Base-by-base conservation (phyloP, 1,139 yeast species). In the Kodamaea sp. region DNA sequence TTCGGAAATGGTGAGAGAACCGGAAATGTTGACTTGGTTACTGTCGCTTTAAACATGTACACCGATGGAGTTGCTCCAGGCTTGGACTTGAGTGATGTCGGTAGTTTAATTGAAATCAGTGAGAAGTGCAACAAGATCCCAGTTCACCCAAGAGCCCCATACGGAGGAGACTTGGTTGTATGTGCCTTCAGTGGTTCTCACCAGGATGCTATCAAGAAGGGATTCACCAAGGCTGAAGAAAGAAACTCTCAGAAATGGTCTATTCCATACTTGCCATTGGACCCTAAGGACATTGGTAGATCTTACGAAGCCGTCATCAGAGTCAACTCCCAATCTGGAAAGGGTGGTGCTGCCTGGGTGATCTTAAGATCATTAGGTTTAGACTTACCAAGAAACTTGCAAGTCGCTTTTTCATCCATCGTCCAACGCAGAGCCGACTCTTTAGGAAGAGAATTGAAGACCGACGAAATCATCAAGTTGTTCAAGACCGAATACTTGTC, bases 331-430 rank as follows among this genome's bases (percentile, higher is more conserved):
- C 76, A 70, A 51, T 66, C 73, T 18, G 76, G 76, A 41, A 70
- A 70, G 53, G 76, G 76, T 41, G 76, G 76, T 37, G 64, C 74
- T 25, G 75, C 76, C 7, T 70, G 76, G 76, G 70, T 70, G 31
- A 64, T 70, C 38, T 66, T 70, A 49, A 55, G 76, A 47, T 60
- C 70, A 11, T 58, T 70, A 43, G 75, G 72, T 38, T 64, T 70
- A 48, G 76, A 70, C 51, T 61, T 70, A 49, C 76, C 76, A 35
- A 62, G 75, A 54, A 57, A 59, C 24, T 59, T 70, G 46, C 76
- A 70, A 57, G 68, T 70, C 26, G 58, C 58, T 24, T 70, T 69
- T 48, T 65, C 73, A 7, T 46, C 51, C 24, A 53, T 68, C 29
- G 74, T 70, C 14, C 76, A 70, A 51, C 28, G 39, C 22, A 53